A percentile compares a stretch with the other conserved stretches of the same genome.
Conservation (phyloP, 805 yeast species). For the Candida pseudoglaebosa region DNA sequence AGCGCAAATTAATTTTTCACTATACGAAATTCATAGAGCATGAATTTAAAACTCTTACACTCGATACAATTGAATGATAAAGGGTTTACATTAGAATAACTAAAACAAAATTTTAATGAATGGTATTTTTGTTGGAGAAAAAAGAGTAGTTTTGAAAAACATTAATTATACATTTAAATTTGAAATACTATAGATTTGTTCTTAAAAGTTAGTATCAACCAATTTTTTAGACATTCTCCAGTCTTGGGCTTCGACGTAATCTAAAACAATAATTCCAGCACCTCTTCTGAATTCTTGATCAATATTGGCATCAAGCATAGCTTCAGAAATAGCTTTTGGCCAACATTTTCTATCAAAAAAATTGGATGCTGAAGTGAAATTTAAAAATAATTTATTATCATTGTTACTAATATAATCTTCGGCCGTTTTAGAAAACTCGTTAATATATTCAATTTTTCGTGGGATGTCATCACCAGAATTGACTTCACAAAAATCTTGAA, state of each 20-base stretch:
- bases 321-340: slow-evolving; percentile 65
- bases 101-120: no score
- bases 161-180: no score
- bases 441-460: slow-evolving; percentile 55
- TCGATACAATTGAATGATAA: no score
- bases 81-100: no score
- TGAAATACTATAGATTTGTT: no score
- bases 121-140: no score
- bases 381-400: slow-evolving; percentile 56
- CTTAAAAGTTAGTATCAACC: slow-evolving; percentile 47
- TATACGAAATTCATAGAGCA: no score
- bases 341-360: slow-evolving; percentile 69
- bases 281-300: slow-evolving; percentile 50
- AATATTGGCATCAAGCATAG: slow-evolving; percentile 41
- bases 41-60: no score
- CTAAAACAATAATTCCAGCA: slow-evolving; percentile 63
- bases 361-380: slow-evolving; percentile 72
- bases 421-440: slow-evolving; percentile 52
- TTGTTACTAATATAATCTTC: slow-evolving; percentile 42
- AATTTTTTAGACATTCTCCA: slow-evolving; percentile 54
- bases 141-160: no score
- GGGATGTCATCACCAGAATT: slow-evolving; percentile 47
- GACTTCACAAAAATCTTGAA: slow-evolving; percentile 75
- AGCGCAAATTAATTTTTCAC: no score
- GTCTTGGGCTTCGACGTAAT: slow-evolving; percentile 57